phyloP scores from a whole-genome alignment of 371 early-diverging fungal genomes.

The Mucor velutinosus region DNA sequence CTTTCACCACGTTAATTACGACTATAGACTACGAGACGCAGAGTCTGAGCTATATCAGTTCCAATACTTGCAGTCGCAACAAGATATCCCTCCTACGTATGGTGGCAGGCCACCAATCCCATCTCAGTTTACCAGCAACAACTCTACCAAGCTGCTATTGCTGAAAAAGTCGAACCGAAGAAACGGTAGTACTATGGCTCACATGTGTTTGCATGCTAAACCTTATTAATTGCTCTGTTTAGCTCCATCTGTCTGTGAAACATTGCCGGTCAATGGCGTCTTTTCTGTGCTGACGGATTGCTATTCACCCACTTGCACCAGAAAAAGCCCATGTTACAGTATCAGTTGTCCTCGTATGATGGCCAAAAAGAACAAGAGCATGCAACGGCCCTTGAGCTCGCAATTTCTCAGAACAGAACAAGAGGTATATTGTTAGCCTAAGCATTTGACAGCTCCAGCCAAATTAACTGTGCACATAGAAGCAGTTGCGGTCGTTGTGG shows the following conservation, averaged over 20 bases:
- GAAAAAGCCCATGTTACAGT: conserved; percentile 61
- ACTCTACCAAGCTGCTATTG: neutral
- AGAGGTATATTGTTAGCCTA: neutral
- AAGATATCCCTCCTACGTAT: neutral
- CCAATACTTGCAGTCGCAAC: conserved; percentile 2
- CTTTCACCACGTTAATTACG: conserved; percentile 82
- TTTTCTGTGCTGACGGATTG: conserved; percentile 67
- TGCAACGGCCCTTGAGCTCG: neutral
- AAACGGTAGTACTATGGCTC: neutral
- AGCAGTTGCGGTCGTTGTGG: conserved; percentile 22
- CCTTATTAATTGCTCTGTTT: neutral
- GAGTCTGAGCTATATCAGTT: conserved; percentile 25
- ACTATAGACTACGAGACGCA: conserved; percentile 73
- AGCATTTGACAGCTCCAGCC: neutral
- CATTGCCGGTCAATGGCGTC: conserved; percentile 52
- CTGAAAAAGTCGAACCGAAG: neutral
- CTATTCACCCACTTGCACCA: conserved; percentile 68
- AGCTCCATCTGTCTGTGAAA: conserved; percentile 17
- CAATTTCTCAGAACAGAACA: conserved; percentile 3
- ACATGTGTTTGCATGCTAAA: neutral
- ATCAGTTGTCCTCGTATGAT: conserved; percentile 58
- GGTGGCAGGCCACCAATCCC: conserved; percentile 68
- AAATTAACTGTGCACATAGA: neutral
- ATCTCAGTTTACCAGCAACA: conserved; percentile 30
- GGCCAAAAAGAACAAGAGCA: neutral